Evolutionary conservation across 129 eudicot species (phyloP).

Genomic region (Flaveria bidentis): DNA sequence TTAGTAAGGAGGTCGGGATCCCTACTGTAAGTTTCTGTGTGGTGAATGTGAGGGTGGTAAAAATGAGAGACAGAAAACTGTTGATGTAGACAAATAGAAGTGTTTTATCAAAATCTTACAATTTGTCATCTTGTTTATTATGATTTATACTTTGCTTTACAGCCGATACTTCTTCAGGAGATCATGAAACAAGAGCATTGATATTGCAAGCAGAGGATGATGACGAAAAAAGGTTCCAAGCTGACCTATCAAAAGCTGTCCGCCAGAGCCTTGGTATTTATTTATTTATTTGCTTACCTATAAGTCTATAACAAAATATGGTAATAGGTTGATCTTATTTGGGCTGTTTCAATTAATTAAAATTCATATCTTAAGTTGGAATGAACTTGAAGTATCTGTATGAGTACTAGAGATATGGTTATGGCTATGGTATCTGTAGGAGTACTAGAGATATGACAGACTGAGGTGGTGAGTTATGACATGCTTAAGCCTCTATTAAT

Average conservation of each 20-base stretch:
- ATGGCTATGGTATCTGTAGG: background rate
- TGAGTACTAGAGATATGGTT: slow-evolving; percentile 1
- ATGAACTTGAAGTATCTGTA: background rate
- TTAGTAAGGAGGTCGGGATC: slow-evolving; percentile 1
- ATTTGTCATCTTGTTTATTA: too few species aligned
- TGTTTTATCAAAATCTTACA: background rate
- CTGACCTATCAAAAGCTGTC: slow-evolving; percentile 90
- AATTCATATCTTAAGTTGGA: slow-evolving; percentile 9
- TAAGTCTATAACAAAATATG: background rate
- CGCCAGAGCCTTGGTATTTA: slow-evolving; percentile 87
- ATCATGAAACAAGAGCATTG: slow-evolving; percentile 48
- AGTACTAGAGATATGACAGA: background rate
- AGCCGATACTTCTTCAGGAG: slow-evolving; percentile 38
- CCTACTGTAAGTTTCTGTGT: background rate
- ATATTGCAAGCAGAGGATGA: slow-evolving; percentile 70
- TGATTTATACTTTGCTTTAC: slow-evolving; percentile 22
- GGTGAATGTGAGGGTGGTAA: slow-evolving; percentile 11
- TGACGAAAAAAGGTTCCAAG: slow-evolving; percentile 90
- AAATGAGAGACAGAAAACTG: background rate
- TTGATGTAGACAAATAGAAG: background rate
- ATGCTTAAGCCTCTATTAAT: background rate
- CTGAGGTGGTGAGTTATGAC: background rate
- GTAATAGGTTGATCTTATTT: slow-evolving; percentile 11
- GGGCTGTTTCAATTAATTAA: slow-evolving; percentile 1
- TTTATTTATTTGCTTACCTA: slow-evolving; percentile 6